Evolutionary conservation across 352 stramenopile species (phyloP).

Genomic region (Phytophthora pistaciae): DNA sequence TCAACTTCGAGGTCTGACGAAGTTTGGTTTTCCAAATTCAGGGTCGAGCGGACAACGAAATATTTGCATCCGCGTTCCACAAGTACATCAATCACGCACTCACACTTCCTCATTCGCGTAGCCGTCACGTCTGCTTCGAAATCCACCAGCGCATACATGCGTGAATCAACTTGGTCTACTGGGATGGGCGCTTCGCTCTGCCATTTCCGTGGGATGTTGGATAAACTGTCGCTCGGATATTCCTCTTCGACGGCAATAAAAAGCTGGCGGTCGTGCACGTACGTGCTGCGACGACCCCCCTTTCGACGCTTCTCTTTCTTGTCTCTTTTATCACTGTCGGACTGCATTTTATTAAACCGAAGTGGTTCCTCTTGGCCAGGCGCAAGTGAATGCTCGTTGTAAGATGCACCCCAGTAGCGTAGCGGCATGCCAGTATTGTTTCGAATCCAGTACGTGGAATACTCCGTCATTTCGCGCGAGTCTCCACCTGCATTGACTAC

Average conservation of each 20-base stretch:
- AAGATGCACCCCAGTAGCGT: slow-evolving; percentile 75
- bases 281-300: slow-evolving; percentile 23
- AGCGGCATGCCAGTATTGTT: slow-evolving; percentile 87
- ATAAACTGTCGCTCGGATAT: slow-evolving; percentile 37
- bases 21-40: slow-evolving; percentile 87
- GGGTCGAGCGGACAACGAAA: slow-evolving; percentile 85
- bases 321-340: neutral
- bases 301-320: slow-evolving; percentile 20
- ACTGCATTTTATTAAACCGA: slow-evolving; percentile 47
- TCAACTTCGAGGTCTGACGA: slow-evolving; percentile 88
- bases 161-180: slow-evolving; percentile 86
- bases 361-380: slow-evolving; percentile 74
- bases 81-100: slow-evolving; percentile 88
- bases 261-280: slow-evolving; percentile 53
- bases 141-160: slow-evolving; percentile 84
- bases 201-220: slow-evolving; percentile 56
- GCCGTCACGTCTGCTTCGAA: slow-evolving; percentile 56
- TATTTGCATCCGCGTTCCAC: slow-evolving; percentile 90
- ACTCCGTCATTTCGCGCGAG: slow-evolving; percentile 79
- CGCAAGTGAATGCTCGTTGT: slow-evolving; percentile 57
- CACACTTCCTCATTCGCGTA: slow-evolving; percentile 72
- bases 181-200: slow-evolving; percentile 81
- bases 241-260: slow-evolving; percentile 80
- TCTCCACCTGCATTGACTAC: slow-evolving; percentile 73
- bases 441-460: slow-evolving; percentile 89